Evolutionary conservation across 768 basidiomycete genomes (phyloP).

Genomic region (Daedalea quercina): DNA sequence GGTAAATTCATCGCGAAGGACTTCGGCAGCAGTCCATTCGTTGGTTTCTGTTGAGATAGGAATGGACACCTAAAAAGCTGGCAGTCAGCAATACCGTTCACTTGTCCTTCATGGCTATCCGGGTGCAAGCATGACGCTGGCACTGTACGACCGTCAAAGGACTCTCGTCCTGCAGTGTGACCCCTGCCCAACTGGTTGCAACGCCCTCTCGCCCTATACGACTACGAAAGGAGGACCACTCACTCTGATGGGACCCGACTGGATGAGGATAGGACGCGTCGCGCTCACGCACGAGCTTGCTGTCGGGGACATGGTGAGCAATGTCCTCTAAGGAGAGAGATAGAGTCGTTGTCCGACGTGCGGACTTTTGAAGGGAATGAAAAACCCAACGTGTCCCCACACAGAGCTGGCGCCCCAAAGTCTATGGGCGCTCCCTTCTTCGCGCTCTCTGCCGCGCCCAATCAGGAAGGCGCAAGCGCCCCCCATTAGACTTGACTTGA

Average conservation of each 20-base stretch:
- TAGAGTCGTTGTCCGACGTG: neutral
- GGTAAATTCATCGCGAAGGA: conserved; percentile 83
- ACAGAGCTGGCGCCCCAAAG: neutral
- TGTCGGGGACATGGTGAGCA: conserved; percentile 15
- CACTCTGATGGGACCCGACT: conserved; percentile 26
- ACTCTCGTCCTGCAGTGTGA: neutral
- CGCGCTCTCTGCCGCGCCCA: too few species aligned
- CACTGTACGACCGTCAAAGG: neutral
- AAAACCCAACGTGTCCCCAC: conserved; percentile 1
- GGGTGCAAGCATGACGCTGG: neutral
- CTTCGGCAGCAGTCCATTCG: conserved; percentile 91
- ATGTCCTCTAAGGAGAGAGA: conserved; percentile 11
- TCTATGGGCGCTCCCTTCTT: neutral
- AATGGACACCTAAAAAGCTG: conserved; percentile 58
- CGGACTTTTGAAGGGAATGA: neutral
- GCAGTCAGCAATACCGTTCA: neutral
- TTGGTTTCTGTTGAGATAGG: conserved; percentile 76
- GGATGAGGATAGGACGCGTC: conserved; percentile 27
- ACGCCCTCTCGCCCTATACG: neutral
- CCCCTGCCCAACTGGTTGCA: too few species aligned
- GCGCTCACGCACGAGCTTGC: conserved; percentile 11
- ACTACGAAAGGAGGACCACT: conserved; percentile 7
- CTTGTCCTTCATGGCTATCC: neutral
- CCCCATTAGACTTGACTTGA: too few species aligned
- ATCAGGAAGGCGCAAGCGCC: too few species aligned